Percentiles rank a stretch among this genome's conserved stretches.
Conservation (phyloP, 257 asterid genomes). For the Perilla frutescens region DNA sequence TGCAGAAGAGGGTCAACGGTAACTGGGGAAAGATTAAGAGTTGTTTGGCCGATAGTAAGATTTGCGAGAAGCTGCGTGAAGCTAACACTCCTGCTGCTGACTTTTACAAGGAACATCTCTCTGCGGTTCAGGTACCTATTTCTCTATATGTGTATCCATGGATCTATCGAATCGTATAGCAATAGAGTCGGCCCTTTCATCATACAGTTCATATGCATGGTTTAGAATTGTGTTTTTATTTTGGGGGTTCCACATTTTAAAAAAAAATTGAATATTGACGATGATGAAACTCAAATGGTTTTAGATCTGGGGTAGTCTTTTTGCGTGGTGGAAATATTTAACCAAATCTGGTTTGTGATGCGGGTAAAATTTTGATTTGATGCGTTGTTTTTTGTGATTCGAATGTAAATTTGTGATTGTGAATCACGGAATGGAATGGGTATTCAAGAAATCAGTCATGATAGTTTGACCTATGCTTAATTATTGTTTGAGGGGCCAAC, state of each 20-base stretch:
- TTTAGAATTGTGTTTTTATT: constrained; percentile 8
- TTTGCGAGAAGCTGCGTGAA: constrained; percentile 62
- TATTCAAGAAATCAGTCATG: not conserved
- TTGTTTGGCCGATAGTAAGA: constrained; percentile 68
- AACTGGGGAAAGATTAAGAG: constrained; percentile 72
- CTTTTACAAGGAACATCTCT: constrained; percentile 57
- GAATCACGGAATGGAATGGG: not conserved
- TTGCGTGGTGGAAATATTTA: not conserved
- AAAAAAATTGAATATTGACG: not conserved
- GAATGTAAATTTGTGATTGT: not conserved
- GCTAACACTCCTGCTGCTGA: constrained; percentile 43
- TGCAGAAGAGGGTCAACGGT: constrained; percentile 75
- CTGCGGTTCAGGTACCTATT: constrained; percentile 73
- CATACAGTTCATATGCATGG: constrained; percentile 19
- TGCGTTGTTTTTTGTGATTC: not conserved
- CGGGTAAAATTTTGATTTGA: not conserved
- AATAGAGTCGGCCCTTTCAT: not conserved
- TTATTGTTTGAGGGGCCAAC: constrained; percentile 10
- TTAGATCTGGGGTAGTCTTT: constrained; percentile 24
- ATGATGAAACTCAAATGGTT: constrained; percentile 10
- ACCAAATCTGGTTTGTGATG: constrained; percentile 14
- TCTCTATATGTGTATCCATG: not conserved
- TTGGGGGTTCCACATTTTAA: not conserved
- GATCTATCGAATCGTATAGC: not conserved
- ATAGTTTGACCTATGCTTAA: constrained; percentile 30